These are phyloP conservation scores for Diospyros lotus DNA, from an alignment of 148 eudicot species.

Conservation along the genomic window DNA sequence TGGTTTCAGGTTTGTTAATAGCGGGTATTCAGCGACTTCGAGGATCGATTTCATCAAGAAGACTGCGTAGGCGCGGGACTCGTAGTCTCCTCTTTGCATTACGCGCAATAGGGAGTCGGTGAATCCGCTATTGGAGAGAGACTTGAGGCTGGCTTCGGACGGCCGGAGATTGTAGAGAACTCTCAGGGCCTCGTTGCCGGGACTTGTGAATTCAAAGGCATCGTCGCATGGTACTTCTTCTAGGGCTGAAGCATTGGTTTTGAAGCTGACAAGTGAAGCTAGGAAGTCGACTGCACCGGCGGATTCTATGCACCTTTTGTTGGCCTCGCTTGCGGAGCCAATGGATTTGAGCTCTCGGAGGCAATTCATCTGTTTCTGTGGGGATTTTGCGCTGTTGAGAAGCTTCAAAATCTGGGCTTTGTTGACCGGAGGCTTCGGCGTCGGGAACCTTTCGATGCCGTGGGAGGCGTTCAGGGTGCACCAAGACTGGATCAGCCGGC, in stretches of 20 bases:
- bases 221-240: conserved; percentile 10
- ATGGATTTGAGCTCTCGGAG: conserved; percentile 42
- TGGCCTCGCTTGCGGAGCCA: conserved; percentile 41
- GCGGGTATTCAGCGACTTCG: conserved; percentile 38
- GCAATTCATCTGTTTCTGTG: conserved; percentile 13
- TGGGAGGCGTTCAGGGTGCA: conserved; percentile 67
- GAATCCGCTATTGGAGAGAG: conserved; percentile 26
- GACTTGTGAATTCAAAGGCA: conserved; percentile 10
- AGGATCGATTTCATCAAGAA: conserved; percentile 35
- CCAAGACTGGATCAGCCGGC: conserved; percentile 82
- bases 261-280: conserved; percentile 22
- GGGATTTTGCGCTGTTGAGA: conserved; percentile 31
- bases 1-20: conserved; percentile 17
- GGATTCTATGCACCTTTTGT: conserved; percentile 46
- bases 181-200: conserved; percentile 45
- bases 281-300: conserved; percentile 51
- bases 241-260: neutral
- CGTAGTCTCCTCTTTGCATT: conserved; percentile 35
- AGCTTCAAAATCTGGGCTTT: conserved; percentile 45
- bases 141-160: conserved; percentile 33
- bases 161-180: conserved; percentile 44
- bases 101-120: conserved; percentile 29
- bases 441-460: conserved; percentile 65
- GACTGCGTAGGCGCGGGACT: conserved; percentile 47
- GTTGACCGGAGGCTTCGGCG: conserved; percentile 52